phyloP scores from a whole-genome alignment of 2,329 filamentous ascomycete genomes.

The Zymoseptoria brevis region DNA sequence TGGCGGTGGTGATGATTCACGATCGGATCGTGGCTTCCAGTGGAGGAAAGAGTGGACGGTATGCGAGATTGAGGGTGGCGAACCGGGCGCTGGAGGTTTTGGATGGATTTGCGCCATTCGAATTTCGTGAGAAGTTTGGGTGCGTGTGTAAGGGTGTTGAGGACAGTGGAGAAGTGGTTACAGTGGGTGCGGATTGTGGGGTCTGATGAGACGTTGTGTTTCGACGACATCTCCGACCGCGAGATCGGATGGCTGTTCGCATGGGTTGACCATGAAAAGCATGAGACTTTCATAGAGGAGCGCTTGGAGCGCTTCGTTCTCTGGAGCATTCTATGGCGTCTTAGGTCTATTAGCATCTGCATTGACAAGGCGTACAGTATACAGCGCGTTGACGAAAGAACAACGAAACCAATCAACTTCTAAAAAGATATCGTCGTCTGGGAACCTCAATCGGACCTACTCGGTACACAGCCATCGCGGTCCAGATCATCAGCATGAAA shows the following conservation, averaged over 20 bases:
- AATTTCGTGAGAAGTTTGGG: slow-evolving; percentile 53
- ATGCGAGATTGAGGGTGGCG: slow-evolving; percentile 64
- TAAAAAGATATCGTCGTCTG: not conserved
- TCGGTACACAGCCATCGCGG: not conserved
- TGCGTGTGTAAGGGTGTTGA: slow-evolving; percentile 51
- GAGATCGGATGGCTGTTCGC: not conserved
- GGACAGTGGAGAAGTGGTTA: not conserved
- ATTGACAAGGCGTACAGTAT: not conserved
- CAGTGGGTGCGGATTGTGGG: not conserved
- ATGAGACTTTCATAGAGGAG: not conserved
- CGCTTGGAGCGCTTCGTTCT: not conserved
- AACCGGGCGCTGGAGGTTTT: slow-evolving; percentile 48
- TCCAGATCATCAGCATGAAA: not conserved
- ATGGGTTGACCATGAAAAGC: not conserved
- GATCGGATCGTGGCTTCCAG: slow-evolving; percentile 56
- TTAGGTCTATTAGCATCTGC: not conserved
- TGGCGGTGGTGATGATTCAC: slow-evolving; percentile 72
- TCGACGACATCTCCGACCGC: not conserved
- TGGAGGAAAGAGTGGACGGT: slow-evolving; percentile 55
- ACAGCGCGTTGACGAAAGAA: not conserved
- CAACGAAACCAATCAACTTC: not conserved
- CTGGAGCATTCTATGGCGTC: not conserved
- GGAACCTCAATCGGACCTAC: not conserved
- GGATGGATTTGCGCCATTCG: slow-evolving; percentile 43
- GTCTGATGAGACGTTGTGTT: not conserved